Conservation (phyloP, 768 basidiomycete species). For the Russula sp. region DNA sequence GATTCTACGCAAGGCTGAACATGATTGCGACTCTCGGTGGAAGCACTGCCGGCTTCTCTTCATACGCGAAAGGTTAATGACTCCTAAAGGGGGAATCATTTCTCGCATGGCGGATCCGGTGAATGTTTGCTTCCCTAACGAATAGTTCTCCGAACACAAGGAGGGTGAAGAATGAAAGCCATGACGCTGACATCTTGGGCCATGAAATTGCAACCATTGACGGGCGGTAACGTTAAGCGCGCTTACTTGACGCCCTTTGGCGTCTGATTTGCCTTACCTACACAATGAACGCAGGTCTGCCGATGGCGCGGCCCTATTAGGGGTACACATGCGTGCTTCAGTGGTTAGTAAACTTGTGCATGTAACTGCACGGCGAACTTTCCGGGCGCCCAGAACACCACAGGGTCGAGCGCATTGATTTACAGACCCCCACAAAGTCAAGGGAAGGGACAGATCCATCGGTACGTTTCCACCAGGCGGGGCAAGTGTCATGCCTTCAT, state of each 20-base stretch:
- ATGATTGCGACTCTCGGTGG: too few species aligned
- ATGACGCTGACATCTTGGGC: background rate
- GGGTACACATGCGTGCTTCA: background rate
- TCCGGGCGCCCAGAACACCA: background rate
- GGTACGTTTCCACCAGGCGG: background rate
- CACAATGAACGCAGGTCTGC: background rate
- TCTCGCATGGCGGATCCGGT: background rate
- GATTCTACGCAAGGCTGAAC: background rate
- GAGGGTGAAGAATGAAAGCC: background rate
- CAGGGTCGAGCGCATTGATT: background rate
- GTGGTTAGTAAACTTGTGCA: background rate
- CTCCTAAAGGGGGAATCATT: background rate
- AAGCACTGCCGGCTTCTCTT: background rate
- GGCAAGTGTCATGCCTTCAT: background rate
- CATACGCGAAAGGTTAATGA: slow-evolving; percentile 1
- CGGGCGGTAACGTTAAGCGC: background rate
- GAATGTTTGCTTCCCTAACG: background rate
- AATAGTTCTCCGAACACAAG: background rate
- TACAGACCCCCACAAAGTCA: background rate
- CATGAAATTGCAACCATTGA: background rate
- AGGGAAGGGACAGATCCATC: background rate
- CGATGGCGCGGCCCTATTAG: background rate
- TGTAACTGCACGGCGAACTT: background rate
- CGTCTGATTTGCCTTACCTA: background rate
- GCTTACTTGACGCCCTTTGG: background rate